Evolutionary conservation across 2,329 filamentous ascomycete genomes (phyloP).

Genomic region (Aspergillus puulaauensis): DNA sequence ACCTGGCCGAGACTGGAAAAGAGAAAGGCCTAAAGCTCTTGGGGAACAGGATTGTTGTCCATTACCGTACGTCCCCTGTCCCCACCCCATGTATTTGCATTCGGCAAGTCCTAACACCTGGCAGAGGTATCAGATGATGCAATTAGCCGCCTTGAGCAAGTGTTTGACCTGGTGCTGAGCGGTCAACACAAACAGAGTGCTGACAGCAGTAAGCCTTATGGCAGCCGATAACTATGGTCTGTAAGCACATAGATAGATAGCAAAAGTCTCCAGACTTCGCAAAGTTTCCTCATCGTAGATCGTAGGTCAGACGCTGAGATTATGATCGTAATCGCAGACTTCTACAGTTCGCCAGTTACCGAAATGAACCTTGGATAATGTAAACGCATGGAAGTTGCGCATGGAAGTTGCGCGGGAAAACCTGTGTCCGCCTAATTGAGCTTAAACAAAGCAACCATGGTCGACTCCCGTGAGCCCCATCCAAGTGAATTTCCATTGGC

Average conservation of each 20-base stretch:
- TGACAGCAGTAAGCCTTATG: slow-evolving; percentile 34
- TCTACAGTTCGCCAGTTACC: neutral
- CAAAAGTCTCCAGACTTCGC: neutral
- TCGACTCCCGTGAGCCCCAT: slow-evolving; percentile 10
- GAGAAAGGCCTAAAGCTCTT: slow-evolving; percentile 58
- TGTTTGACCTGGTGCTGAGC: slow-evolving; percentile 50
- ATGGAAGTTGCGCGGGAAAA: neutral
- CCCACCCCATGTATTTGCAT: neutral
- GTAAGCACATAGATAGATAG: neutral
- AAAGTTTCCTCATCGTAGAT: neutral
- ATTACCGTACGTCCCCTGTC: slow-evolving; percentile 54
- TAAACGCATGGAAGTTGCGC: no score
- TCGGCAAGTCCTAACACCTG: slow-evolving; percentile 22
- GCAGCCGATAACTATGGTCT: slow-evolving; percentile 22
- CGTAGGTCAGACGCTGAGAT: neutral
- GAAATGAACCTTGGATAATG: no score
- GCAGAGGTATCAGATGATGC: slow-evolving; percentile 66
- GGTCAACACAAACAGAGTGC: slow-evolving; percentile 33
- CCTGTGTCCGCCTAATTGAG: neutral
- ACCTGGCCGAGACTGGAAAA: slow-evolving; percentile 56
- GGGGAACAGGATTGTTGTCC: slow-evolving; percentile 64
- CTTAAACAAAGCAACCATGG: slow-evolving; percentile 12
- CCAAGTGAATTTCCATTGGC: slow-evolving; percentile 14
- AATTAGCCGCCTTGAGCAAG: slow-evolving; percentile 54
- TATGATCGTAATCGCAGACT: neutral